Evolutionary conservation across 2,329 filamentous ascomycete species (phyloP).

Genomic region (Camillea tinctor): DNA sequence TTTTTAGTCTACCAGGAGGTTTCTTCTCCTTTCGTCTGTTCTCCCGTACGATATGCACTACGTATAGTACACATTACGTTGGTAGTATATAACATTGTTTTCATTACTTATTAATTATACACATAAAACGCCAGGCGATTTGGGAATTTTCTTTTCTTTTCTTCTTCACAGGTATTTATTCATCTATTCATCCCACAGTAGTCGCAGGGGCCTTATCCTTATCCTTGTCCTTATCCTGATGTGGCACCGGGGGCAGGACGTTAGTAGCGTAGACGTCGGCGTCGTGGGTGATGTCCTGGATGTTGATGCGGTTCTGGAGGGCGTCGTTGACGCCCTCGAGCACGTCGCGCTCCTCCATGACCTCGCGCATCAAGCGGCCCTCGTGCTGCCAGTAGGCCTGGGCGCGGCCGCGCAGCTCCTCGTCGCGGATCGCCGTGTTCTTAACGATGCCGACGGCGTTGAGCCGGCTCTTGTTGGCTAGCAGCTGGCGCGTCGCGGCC

Average conservation of each 20-base stretch:
- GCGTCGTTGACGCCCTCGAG: conserved; percentile 69
- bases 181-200: conserved; percentile 8
- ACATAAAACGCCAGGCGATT: too few relatives aligned
- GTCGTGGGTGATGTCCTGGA: conserved; percentile 58
- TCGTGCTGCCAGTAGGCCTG: conserved; percentile 81
- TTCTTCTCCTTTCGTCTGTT: too few relatives aligned
- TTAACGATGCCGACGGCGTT: conserved; percentile 72
- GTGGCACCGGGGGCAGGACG: conserved; percentile 39
- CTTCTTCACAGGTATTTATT: too few relatives aligned
- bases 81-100: too few relatives aligned
- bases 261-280: conserved; percentile 60
- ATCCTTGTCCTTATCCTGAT: conserved; percentile 8
- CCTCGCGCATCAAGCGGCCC: conserved; percentile 66
- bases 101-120: too few relatives aligned
- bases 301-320: conserved; percentile 62
- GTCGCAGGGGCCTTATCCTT: conserved; percentile 5
- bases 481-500: conserved; percentile 53
- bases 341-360: conserved; percentile 78
- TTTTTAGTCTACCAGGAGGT: too few relatives aligned
- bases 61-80: too few relatives aligned
- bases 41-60: too few relatives aligned
- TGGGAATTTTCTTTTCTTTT: too few relatives aligned
- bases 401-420: conserved; percentile 62
- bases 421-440: conserved; percentile 77
- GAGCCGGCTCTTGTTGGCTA: conserved; percentile 62